Base-by-base conservation (phyloP, 2,329 filamentous ascomycete species). In the Daldinia sp. region DNA sequence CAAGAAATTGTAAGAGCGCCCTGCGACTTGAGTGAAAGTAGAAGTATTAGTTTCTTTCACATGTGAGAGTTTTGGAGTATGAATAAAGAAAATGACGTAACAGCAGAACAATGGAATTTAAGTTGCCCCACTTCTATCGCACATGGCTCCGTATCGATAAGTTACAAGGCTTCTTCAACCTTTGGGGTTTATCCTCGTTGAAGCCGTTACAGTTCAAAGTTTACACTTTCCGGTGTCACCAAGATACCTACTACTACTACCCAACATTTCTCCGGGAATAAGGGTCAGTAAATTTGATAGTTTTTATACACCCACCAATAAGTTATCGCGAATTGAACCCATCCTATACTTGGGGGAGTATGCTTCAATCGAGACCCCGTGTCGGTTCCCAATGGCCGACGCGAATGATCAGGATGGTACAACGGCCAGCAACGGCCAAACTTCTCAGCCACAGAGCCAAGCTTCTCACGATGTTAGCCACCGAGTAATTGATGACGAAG, bases 341-440 rank as follows among this genome's bases (percentile, higher is more conserved):
- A 10, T 65, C 41, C 23, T 60, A 60, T 30, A 37, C n/a, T 23
- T 23, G 6, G 9, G 13, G 33, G 51, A 54, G 30, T 7, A 71
- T 69, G 69, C 63, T 60, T 63, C 37, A 39, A 41, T 59, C 33
- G 33, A 12, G 12, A 35, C 2, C 26, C 7, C n/a, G 18, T 37
- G 59, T 61, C 23, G 50, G 60, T 42, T 60, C 44, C 44, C 68
- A 42, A 76, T 76, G 74, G 64, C 72, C 30, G 74, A 76, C 39
- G 60, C 68, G 60, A 71, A 50, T 55, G 74, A 76, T 50, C 64
- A 72, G 26, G 70, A 69, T 35, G 63, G 54, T 51, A 51, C 35
- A 59, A 73, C 67, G 70, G 68, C 67, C 64, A 63, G 26, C 41
- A 70, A 66, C 56, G 46, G 69, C 67, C 72, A 70, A 42, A 54